Base-by-base conservation (phyloP, 495 filamentous ascomycete genomes). In the Xylaria longipes region DNA sequence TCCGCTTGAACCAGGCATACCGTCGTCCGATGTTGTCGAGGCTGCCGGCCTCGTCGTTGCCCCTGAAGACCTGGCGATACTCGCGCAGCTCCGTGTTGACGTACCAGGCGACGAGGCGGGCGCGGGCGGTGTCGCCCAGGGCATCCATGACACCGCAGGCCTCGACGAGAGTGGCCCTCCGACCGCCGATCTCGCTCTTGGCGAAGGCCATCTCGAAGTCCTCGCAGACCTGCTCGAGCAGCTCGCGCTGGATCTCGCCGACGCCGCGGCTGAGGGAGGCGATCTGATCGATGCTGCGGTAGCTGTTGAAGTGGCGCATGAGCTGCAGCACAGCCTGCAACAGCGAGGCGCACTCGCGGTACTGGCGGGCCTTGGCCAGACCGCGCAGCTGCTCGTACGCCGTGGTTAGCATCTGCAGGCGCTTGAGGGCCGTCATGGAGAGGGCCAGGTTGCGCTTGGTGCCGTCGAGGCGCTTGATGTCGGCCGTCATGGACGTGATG, bases 271-370 rank as follows among this genome's bases (percentile, higher is more conserved):
- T 95, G 43, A 99, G 88, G 4, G 94, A 93, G 22, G 96, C 96
- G 74, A 99, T 98, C 84, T 99, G 96, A 78, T 98, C 95, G 52
- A 99, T 98, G 69, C 93, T 97, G 69, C 97, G 88, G 79, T 98
- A 98, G 77, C 93, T 96, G 80, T 97, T 97, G 88, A 99, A 99
- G 83, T 99, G 94, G 69, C 92, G 92, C 94, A 98, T 97, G 39
- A 99, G 90, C 87, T 99, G 96, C 71, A 98, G 89, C 48, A 99
- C 96, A 5, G 97, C 96, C 80, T 97, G 93, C 66, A 99, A 88
- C 65, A 99, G 85, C 76, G 96, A 94, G 45, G 97, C 94, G 78
- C 96, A 99, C 82, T 99, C 97, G 70, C 94, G 88, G 80, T 99
- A 99, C 81, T 99, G 96, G 73, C 95, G 86, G 31, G 92, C 91